phyloP scores from a whole-genome alignment of 305 asterid species.

The Lippia alba region DNA sequence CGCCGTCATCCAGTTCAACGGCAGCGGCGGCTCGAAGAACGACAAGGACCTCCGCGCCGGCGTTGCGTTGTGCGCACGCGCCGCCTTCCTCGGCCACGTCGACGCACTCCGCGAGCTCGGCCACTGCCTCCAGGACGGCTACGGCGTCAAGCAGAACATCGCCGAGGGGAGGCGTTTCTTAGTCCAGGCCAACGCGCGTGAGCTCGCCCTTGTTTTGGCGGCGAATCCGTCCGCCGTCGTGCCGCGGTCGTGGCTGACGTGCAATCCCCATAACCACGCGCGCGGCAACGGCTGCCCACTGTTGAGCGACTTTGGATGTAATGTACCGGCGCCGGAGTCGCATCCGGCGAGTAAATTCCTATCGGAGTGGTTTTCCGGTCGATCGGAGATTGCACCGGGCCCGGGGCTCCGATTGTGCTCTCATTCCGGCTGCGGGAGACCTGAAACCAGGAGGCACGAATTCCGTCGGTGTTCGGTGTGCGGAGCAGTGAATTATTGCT shows the following conservation, averaged over 20 bases:
- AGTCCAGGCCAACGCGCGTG: slow-evolving; percentile 98
- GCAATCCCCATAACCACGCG: slow-evolving; percentile 60
- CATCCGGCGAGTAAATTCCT: slow-evolving; percentile 77
- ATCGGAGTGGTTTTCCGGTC: slow-evolving; percentile 69
- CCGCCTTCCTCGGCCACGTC: slow-evolving; percentile 92
- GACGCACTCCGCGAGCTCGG: slow-evolving; percentile 98
- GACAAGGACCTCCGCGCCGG: slow-evolving; percentile 96
- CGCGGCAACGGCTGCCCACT: slow-evolving; percentile 65
- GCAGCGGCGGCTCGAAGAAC: slow-evolving; percentile 90
- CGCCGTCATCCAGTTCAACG: slow-evolving; percentile 92
- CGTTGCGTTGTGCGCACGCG: slow-evolving; percentile 90
- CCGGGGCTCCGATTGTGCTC: slow-evolving; percentile 81
- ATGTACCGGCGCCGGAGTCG: slow-evolving; percentile 76
- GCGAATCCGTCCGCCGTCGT: slow-evolving; percentile 56
- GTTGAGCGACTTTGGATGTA: slow-evolving; percentile 84
- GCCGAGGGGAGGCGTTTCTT: slow-evolving; percentile 86
- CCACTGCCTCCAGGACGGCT: slow-evolving; percentile 97
- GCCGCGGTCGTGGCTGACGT: slow-evolving; percentile 65
- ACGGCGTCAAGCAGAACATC: slow-evolving; percentile 89
- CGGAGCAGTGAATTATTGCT: slow-evolving; percentile 89
- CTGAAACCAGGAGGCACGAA: slow-evolving; percentile 86
- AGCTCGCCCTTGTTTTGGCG: slow-evolving; percentile 67
- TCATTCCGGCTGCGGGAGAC: slow-evolving; percentile 88
- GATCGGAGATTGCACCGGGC: slow-evolving; percentile 41
- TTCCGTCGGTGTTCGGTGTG: slow-evolving; percentile 92